Percentiles rank a stretch among this genome's conserved stretches.
These are phyloP conservation scores for Echium plantagineum DNA, from an alignment of 257 asterid genomes.

Conservation along the genomic window DNA sequence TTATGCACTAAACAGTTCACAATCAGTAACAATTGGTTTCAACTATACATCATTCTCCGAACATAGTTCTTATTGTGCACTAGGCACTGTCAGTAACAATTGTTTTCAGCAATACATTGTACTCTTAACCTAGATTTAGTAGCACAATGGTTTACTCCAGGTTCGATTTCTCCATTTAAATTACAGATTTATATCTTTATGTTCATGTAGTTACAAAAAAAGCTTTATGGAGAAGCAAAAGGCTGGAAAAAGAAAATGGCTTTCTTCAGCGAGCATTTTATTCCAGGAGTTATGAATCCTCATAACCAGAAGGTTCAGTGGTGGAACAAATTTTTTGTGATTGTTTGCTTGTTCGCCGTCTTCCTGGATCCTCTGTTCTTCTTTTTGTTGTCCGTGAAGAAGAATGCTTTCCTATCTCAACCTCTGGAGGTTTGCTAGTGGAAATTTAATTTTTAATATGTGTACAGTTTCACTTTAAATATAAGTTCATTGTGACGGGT, in stretches of 20 bases:
- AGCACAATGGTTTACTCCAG: neutral
- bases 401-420: too few species aligned
- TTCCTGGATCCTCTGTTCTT: constrained; percentile 78
- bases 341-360: constrained; percentile 53
- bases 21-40: neutral
- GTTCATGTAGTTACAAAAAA: constrained; percentile 45
- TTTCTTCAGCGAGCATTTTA: constrained; percentile 27
- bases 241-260: constrained; percentile 52
- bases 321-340: constrained; percentile 71
- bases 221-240: constrained; percentile 57
- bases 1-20: neutral
- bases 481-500: too few species aligned
- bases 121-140: neutral
- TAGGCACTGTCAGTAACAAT: neutral
- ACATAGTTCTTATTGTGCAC: neutral
- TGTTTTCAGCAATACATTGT: neutral
- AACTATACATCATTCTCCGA: neutral
- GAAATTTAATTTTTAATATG: too few species aligned
- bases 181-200: constrained; percentile 1
- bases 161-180: neutral
- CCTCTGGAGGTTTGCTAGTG: too few species aligned
- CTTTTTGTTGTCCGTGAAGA: constrained; percentile 43
- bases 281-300: constrained; percentile 83
- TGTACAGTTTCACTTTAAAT: too few species aligned
- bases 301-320: constrained; percentile 56